Evolutionary conservation across 169 alveolate species (phyloP).

Genomic region (Eimeria praecox): DNA sequence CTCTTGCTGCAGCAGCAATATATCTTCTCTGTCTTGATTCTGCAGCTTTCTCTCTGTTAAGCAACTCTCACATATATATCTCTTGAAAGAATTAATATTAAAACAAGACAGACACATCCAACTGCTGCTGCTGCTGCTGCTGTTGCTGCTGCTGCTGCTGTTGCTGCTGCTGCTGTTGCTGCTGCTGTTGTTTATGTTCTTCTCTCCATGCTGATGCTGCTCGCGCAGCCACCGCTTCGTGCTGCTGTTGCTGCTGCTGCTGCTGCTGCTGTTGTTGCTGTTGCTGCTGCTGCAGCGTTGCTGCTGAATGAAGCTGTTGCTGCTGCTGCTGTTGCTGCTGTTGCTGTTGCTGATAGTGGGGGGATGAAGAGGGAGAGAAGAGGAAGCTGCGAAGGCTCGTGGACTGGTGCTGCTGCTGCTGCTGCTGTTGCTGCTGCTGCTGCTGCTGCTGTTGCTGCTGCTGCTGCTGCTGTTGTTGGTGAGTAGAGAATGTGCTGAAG

Average conservation of each 20-base stretch:
- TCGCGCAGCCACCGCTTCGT: conserved; percentile 31
- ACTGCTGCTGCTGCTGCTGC: conserved; percentile 79
- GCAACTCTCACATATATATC: no score
- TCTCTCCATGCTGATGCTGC: conserved; percentile 77
- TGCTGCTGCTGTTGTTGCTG: conserved; percentile 26
- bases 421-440: conserved; percentile 7
- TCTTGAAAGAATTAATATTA: no score
- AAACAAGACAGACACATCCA: no score
- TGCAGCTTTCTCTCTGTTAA: no score
- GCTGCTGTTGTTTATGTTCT: conserved; percentile 86
- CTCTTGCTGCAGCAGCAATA: conserved; percentile 81
- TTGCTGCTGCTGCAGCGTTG: background rate
- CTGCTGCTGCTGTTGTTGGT: background rate
- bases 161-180: conserved; percentile 86
- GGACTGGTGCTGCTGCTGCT: conserved; percentile 12
- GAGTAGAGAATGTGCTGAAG: background rate
- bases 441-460: background rate
- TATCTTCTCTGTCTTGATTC: no score
- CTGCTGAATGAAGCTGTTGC: background rate
- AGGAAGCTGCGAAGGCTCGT: background rate
- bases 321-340: conserved; percentile 7
- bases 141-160: background rate
- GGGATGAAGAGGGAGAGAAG: background rate
- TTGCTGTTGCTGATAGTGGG: background rate
- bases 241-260: conserved; percentile 37